Percentiles rank a stretch among this genome's conserved stretches.
Evolutionary conservation across 305 asterid genomes (phyloP).

Genomic region (Coffea humblotiana): DNA sequence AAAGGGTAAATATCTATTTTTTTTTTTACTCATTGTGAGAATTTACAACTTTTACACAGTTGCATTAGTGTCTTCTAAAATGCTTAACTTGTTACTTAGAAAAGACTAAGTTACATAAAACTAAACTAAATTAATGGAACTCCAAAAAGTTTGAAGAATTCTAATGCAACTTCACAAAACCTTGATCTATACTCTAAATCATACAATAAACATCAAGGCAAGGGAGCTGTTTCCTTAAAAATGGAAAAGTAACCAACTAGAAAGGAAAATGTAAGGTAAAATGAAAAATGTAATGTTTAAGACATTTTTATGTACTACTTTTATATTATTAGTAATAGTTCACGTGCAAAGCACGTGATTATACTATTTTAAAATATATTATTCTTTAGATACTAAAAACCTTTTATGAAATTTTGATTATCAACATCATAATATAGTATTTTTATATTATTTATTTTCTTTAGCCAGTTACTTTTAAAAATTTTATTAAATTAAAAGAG

Average conservation of each 20-base stretch:
- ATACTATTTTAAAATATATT: no score
- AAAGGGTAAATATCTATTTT: background rate
- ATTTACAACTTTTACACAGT: no score
- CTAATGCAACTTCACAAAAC: background rate
- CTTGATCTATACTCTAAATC: background rate
- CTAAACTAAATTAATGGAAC: background rate
- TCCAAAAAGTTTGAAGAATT: background rate
- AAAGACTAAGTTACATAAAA: background rate
- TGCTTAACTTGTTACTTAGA: background rate
- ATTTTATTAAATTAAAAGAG: no score
- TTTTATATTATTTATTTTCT: no score
- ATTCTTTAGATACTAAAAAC: no score
- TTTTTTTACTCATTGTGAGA: no score
- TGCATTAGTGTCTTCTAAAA: no score
- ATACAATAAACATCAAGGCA: background rate
- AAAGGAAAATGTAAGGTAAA: background rate
- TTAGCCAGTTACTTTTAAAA: no score
- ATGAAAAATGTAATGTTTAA: background rate
- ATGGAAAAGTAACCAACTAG: background rate
- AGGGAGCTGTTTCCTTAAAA: background rate
- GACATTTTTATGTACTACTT: background rate
- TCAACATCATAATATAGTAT: no score
- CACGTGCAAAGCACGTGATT: no score
- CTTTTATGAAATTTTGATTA: no score
- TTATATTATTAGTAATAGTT: no score